Evolutionary conservation across 495 filamentous ascomycete species (phyloP).

Genomic region (Penicillium cataractarum): DNA sequence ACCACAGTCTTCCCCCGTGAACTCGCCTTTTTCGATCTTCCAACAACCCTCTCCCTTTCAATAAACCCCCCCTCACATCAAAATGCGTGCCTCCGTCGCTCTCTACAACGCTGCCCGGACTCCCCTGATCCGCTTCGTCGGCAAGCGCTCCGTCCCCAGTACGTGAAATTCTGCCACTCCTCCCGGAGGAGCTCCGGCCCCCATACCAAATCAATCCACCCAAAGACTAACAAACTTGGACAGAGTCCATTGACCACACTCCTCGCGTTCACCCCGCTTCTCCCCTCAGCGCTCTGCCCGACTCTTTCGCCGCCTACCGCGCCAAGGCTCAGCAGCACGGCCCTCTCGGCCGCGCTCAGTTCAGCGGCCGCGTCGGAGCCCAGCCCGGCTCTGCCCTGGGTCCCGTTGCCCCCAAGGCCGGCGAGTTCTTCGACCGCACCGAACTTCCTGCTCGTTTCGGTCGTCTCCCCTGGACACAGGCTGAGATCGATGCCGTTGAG

Average conservation of each 20-base stretch:
- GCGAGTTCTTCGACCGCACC: slow-evolving; percentile 84
- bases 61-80: slow-evolving; percentile 23
- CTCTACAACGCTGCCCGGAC: slow-evolving; percentile 72
- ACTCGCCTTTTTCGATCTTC: slow-evolving; percentile 26
- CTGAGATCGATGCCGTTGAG: slow-evolving; percentile 95
- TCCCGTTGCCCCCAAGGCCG: slow-evolving; percentile 67
- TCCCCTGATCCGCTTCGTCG: slow-evolving; percentile 89
- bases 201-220: not conserved
- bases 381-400: slow-evolving; percentile 69
- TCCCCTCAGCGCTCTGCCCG: slow-evolving; percentile 61
- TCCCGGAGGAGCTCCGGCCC: not conserved
- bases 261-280: slow-evolving; percentile 65
- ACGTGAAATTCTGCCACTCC: slow-evolving; percentile 39
- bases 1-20: slow-evolving; percentile 18
- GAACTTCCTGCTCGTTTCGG: slow-evolving; percentile 85
- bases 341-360: slow-evolving; percentile 61
- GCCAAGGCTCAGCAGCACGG: slow-evolving; percentile 93
- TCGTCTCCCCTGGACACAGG: slow-evolving; percentile 66
- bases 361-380: slow-evolving; percentile 63
- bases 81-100: slow-evolving; percentile 67
- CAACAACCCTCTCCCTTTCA: slow-evolving; percentile 12
- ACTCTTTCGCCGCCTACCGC: slow-evolving; percentile 89
- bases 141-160: slow-evolving; percentile 84
- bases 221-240: slow-evolving; percentile 15
- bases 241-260: slow-evolving; percentile 74